Percentiles rank a stretch among this genome's conserved stretches.
phyloP scores from a whole-genome alignment of 1,139 yeast species.

The Debaryomyces fabryi region DNA sequence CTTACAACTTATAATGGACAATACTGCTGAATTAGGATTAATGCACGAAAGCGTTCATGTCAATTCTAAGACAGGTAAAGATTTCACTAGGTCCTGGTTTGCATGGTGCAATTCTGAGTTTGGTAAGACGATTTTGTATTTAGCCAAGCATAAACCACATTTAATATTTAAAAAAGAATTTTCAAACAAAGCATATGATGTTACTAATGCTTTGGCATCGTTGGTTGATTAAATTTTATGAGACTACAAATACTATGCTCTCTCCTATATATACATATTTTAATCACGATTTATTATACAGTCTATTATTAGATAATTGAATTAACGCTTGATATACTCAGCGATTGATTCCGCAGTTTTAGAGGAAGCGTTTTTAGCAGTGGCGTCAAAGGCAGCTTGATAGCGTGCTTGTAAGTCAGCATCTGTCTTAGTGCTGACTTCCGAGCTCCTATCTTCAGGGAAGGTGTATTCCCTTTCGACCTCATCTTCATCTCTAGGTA shows the following conservation, averaged over 20 bases:
- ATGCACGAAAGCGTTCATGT: constrained; percentile 86
- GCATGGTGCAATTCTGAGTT: constrained; percentile 95
- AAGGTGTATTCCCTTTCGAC: constrained; percentile 73
- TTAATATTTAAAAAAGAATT: constrained; percentile 58
- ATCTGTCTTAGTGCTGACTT: constrained; percentile 50
- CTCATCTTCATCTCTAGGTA: constrained; percentile 66
- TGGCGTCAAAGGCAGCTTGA: constrained; percentile 69
- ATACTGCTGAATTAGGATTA: constrained; percentile 75
- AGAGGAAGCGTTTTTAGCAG: constrained; percentile 62
- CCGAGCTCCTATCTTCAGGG: constrained; percentile 71
- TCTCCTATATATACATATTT: constrained; percentile 8
- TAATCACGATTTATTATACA: constrained; percentile 9
- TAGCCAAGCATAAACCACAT: constrained; percentile 76
- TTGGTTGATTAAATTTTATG: not conserved
- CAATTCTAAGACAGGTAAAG: constrained; percentile 47
- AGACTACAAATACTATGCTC: not conserved
- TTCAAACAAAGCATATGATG: constrained; percentile 27
- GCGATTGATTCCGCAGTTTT: constrained; percentile 74
- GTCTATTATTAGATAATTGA: constrained; percentile 11
- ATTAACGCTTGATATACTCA: constrained; percentile 49
- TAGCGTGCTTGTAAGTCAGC: constrained; percentile 69
- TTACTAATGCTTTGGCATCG: constrained; percentile 27
- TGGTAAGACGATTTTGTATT: constrained; percentile 77
- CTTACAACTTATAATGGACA: constrained; percentile 54
- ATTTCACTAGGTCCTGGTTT: constrained; percentile 81